Conservation (phyloP, 192 early-diverging fungal species). For the Coemansia sp. region DNA sequence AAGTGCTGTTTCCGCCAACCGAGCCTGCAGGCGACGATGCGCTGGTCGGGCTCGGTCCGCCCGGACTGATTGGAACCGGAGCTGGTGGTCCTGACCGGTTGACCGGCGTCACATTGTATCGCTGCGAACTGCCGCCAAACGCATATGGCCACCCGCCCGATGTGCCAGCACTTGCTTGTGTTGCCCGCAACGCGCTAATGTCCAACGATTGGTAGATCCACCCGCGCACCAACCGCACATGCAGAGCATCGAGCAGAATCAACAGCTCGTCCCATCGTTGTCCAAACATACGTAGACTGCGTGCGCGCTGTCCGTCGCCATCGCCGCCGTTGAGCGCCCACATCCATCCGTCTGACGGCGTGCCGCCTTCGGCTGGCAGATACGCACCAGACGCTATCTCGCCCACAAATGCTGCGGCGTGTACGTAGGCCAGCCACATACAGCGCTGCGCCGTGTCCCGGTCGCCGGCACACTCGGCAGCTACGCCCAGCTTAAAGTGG, state of each 20-base stretch:
- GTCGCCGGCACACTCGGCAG: slow-evolving; percentile 41
- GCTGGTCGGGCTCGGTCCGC: not conserved
- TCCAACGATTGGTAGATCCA: slow-evolving; percentile 46
- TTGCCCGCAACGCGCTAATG: slow-evolving; percentile 8
- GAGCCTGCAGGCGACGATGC: not conserved
- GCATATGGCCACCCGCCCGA: slow-evolving; percentile 14
- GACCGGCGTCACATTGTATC: slow-evolving; percentile 18
- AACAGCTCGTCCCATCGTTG: slow-evolving; percentile 35
- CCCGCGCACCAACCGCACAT: slow-evolving; percentile 40
- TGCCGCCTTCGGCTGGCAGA: slow-evolving; percentile 15
- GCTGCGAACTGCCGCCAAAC: slow-evolving; percentile 14
- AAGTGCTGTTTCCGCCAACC: slow-evolving; percentile 23
- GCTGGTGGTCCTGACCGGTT: slow-evolving; percentile 15
- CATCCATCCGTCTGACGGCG: slow-evolving; percentile 30
- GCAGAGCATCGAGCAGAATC: slow-evolving; percentile 26
- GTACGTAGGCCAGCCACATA: slow-evolving; percentile 40
- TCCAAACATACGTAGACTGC: slow-evolving; percentile 44
- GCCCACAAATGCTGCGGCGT: slow-evolving; percentile 21
- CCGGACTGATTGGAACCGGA: not conserved
- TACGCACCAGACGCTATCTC: slow-evolving; percentile 42
- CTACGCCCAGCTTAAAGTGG: slow-evolving; percentile 38
- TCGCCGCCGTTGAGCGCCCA: slow-evolving; percentile 40
- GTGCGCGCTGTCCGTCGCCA: slow-evolving; percentile 25
- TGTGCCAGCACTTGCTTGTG: not conserved
- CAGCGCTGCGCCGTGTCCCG: slow-evolving; percentile 41